A percentile compares a stretch with the other conserved stretches of the same genome.
Evolutionary conservation across 306 rosid genomes (phyloP).

Genomic region (Malus sylvestris): DNA sequence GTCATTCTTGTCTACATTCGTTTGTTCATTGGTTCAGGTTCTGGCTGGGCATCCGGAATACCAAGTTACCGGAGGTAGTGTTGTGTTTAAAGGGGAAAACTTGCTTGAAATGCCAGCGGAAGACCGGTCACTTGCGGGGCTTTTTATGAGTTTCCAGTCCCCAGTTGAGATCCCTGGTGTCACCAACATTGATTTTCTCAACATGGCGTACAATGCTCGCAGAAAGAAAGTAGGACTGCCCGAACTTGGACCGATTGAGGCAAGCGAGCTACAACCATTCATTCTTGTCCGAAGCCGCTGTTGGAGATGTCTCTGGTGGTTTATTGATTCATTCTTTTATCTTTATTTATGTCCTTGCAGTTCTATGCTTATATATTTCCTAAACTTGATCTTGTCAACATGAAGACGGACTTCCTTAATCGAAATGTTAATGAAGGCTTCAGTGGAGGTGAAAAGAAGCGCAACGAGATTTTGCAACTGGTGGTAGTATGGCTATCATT

Average conservation of each 20-base stretch:
- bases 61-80: conserved; percentile 76
- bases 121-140: conserved; percentile 75
- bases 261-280: conserved; percentile 31
- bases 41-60: conserved; percentile 95
- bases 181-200: conserved; percentile 70
- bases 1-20: not conserved
- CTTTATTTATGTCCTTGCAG: conserved; percentile 39
- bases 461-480: conserved; percentile 90
- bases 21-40: conserved; percentile 28
- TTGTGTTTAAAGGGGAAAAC: conserved; percentile 65
- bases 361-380: conserved; percentile 67
- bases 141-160: conserved; percentile 93
- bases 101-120: conserved; percentile 85
- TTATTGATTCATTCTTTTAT: not conserved
- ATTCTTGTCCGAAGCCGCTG: not conserved
- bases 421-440: conserved; percentile 96
- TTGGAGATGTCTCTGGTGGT: not conserved
- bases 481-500: conserved; percentile 42
- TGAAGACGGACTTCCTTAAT: conserved; percentile 84
- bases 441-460: conserved; percentile 93
- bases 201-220: conserved; percentile 90
- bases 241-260: conserved; percentile 90
- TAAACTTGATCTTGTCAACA: conserved; percentile 76
- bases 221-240: conserved; percentile 67
- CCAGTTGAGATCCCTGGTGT: conserved; percentile 94